A percentile compares a stretch with the other conserved stretches of the same genome.
Conservation (phyloP, 768 basidiomycete genomes). For the Zangia roseola region DNA sequence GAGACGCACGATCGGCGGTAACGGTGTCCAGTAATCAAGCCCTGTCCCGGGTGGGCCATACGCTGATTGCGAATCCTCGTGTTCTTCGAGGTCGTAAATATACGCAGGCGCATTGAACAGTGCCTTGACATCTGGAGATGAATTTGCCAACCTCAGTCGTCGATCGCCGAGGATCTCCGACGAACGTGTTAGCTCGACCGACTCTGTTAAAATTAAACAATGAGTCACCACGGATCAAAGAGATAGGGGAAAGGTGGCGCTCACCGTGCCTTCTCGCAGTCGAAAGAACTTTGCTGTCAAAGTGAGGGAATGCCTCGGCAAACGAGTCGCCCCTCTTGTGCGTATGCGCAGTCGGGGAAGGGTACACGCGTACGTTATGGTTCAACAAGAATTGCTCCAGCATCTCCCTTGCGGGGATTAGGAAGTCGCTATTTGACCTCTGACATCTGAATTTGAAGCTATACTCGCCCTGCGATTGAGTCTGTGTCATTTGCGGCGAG, state of each 20-base stretch:
- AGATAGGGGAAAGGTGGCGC: constrained; percentile 2
- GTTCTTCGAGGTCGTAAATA: constrained; percentile 76
- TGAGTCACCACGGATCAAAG: constrained; percentile 10
- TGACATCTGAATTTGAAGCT: constrained; percentile 97
- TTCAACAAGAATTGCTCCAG: constrained; percentile 87
- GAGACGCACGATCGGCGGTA: constrained; percentile 68
- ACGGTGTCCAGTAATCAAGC: constrained; percentile 73
- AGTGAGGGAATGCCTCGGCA: constrained; percentile 93
- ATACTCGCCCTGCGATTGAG: constrained; percentile 52
- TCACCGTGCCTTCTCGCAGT: constrained; percentile 68
- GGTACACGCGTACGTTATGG: constrained; percentile 81
- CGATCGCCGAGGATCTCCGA: constrained; percentile 67
- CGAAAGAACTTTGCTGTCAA: constrained; percentile 91
- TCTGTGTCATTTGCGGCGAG: constrained; percentile 18
- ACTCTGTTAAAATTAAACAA: constrained; percentile 46
- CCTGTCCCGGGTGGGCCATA: constrained; percentile 51
- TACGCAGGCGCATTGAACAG: constrained; percentile 87
- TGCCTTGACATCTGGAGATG: constrained; percentile 94
- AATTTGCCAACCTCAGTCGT: constrained; percentile 78
- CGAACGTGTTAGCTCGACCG: constrained; percentile 67
- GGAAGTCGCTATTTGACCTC: constrained; percentile 90
- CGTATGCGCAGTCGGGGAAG: constrained; percentile 71
- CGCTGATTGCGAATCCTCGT: constrained; percentile 59
- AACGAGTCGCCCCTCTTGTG: constrained; percentile 91
- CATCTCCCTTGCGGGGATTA: constrained; percentile 86